phyloP scores from a whole-genome alignment of 805 yeast species.

The Teunomyces funiuensis region DNA sequence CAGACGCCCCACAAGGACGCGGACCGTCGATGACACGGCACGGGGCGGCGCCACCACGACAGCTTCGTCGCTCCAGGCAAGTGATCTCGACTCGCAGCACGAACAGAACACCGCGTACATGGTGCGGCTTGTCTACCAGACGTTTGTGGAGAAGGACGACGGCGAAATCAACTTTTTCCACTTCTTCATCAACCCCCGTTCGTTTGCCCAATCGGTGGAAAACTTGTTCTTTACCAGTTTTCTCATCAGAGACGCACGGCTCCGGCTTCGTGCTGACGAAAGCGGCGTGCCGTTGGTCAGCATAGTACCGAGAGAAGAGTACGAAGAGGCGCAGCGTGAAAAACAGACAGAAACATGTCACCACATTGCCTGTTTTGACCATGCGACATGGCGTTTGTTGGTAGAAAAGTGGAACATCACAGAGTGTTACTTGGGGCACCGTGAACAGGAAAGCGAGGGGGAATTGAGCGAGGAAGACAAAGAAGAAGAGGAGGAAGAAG shows the following conservation, averaged over 20 bases:
- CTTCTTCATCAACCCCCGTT: conserved; percentile 71
- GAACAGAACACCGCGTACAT: conserved; percentile 65
- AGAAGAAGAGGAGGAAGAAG: conserved; percentile 5
- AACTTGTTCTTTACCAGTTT: conserved; percentile 83
- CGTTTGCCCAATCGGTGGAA: conserved; percentile 79
- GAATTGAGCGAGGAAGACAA: conserved; percentile 19
- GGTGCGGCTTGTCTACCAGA: conserved; percentile 53
- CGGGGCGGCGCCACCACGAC: conserved; percentile 39
- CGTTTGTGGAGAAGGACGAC: conserved; percentile 31
- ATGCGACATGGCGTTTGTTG: conserved; percentile 61
- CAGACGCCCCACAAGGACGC: conserved; percentile 37
- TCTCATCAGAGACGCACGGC: conserved; percentile 68
- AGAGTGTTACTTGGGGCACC: conserved; percentile 50
- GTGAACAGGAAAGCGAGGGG: conserved; percentile 32
- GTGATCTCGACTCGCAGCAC: conserved; percentile 49
- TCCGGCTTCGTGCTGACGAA: conserved; percentile 51
- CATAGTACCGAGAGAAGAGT: conserved; percentile 24
- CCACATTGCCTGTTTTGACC: conserved; percentile 70
- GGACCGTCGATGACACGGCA: conserved; percentile 45
- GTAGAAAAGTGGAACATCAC: conserved; percentile 56
- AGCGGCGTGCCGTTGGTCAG: conserved; percentile 47
- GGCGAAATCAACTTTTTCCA: conserved; percentile 54
- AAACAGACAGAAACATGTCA: conserved; percentile 44
- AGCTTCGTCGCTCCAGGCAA: conserved; percentile 54
- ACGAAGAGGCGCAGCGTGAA: conserved; percentile 17